Evolutionary conservation across 768 basidiomycete genomes (phyloP), one percentile per base, ranked within the genome.

Genomic region (Phylloporus arenicola): DNA sequence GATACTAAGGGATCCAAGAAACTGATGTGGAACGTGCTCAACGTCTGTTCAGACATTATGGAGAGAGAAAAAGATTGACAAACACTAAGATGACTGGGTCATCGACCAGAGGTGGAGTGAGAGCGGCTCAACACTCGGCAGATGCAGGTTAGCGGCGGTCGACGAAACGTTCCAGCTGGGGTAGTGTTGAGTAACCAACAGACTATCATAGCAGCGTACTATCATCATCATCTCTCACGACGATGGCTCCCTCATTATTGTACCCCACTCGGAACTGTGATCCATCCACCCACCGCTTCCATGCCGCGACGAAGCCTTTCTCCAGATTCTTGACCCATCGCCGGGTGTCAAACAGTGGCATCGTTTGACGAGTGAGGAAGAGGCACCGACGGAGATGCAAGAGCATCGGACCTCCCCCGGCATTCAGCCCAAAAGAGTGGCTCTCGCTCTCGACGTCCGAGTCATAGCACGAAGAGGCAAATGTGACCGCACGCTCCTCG

Each of bases 311-410:
- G 20, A 70, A 67, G 1, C 72, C 76, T 54, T 73, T 73, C 62
- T 79, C 78, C 41, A 78, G 54, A 47, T 79, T 76, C 47, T 58
- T 58, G 16, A 72, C 72, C 76, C 77, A 79, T 29, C 74, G 62
- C 43, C 30, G 44, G 2, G 78, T 79, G 48, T 79, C 78, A 51
- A 79, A 79, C 40, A 79, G 56, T 0, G 78, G 75, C 56, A 71
- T 70, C 5, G 53, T 54, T 31, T 74, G 73, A 4, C 78, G 61
- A 38, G 63, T 58, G 13, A 75, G 52, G 60, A 72, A 78, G 14
- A 79, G 61, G 43, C 68, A 62, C 33, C 64, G 62, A 12, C 77
- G 71, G 41, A 79, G 61, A 6, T 68, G 59, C 16, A 72, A 54
- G 9, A 79, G 63, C 53, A 69, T 73, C 25, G 74, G 73, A 13